Evolutionary conservation across 208 protist genomes (phyloP), one percentile per base, ranked within the genome.

Genomic region (Strigomonas oncopelti): DNA sequence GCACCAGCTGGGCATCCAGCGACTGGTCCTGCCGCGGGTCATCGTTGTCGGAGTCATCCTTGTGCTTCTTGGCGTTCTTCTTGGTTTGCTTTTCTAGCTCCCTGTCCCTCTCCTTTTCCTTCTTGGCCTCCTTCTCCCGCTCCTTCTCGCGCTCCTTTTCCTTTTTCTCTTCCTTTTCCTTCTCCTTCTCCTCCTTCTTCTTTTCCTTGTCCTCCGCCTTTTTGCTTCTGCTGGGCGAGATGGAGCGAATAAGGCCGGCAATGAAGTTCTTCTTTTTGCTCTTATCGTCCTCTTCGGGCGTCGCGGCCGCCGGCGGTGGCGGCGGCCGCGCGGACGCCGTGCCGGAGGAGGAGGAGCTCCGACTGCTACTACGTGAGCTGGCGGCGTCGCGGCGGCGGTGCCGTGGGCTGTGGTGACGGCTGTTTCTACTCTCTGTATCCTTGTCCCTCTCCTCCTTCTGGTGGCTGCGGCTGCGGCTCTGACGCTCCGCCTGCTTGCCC

Each of bases 71-170:
- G 38, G 14, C 29, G 54, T 62, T 32, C 36, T 38, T 48, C 32
- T 48, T 13, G 9, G 58, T 48, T 1, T n/a, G 13, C 32, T 62
- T 22, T 5, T 11, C 59, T 45, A 48, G 22, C 58, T 64, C 51
- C 28, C 22, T 52, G 34, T 52, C 57, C 57, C 53, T 67, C 63
- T 74, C 69, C 54, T 74, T 65, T 42, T 65, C 48, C 51, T 32
- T 32, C 46, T 52, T 22, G 11, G n/a, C 31, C 58, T 62, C 58
- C 31, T 36, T 36, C 58, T 36, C 58, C 16, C n/a, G 20, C 9
- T 16, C 54, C 18, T 34, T 13, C n/a, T 56, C 58, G n/a, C 48
- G 31, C 7, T 27, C 32, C 25, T 54, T 67, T 13, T 34, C 61
- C 13, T 56, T 54, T n/a, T 53, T 67, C 13, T 53, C 27, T 34